Evolutionary conservation across 768 basidiomycete genomes (phyloP).

Genomic region (Naganishia kalamii): DNA sequence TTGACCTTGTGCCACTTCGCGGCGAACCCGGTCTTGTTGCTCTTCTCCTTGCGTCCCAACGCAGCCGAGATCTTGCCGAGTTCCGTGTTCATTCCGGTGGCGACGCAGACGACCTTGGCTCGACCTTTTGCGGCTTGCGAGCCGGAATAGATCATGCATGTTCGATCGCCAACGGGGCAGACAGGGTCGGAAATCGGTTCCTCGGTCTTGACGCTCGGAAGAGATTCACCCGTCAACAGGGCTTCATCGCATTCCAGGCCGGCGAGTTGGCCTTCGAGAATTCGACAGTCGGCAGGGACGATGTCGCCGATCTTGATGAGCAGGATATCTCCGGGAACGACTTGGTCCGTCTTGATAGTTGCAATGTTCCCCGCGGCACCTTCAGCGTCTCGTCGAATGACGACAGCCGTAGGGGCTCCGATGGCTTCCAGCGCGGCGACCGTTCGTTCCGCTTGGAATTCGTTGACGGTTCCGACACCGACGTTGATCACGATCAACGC

Average conservation of each 20-base stretch:
- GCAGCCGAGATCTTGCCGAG: slow-evolving; percentile 48
- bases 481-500: slow-evolving; percentile 46
- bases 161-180: slow-evolving; percentile 19
- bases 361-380: slow-evolving; percentile 22
- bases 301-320: slow-evolving; percentile 49
- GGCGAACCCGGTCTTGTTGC: slow-evolving; percentile 38
- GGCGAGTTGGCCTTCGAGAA: slow-evolving; percentile 48
- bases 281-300: slow-evolving; percentile 49
- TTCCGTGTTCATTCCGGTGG: slow-evolving; percentile 55
- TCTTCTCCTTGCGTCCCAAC: slow-evolving; percentile 43
- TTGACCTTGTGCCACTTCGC: slow-evolving; percentile 56
- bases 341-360: slow-evolving; percentile 25
- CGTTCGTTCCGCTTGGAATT: slow-evolving; percentile 48
- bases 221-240: slow-evolving; percentile 54
- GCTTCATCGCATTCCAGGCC: slow-evolving; percentile 55
- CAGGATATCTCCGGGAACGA: slow-evolving; percentile 50
- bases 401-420: slow-evolving; percentile 46
- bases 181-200: slow-evolving; percentile 33
- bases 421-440: slow-evolving; percentile 48
- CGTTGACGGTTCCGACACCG: slow-evolving; percentile 42
- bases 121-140: slow-evolving; percentile 53
- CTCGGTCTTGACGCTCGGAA: slow-evolving; percentile 51
- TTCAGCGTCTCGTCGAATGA: slow-evolving; percentile 36
- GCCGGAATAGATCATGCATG: slow-evolving; percentile 47
- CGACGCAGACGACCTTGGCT: slow-evolving; percentile 52